These are phyloP conservation scores for Cladorrhinum sp. DNA, from an alignment of 2,329 filamentous ascomycete species.

Conservation along the genomic window DNA sequence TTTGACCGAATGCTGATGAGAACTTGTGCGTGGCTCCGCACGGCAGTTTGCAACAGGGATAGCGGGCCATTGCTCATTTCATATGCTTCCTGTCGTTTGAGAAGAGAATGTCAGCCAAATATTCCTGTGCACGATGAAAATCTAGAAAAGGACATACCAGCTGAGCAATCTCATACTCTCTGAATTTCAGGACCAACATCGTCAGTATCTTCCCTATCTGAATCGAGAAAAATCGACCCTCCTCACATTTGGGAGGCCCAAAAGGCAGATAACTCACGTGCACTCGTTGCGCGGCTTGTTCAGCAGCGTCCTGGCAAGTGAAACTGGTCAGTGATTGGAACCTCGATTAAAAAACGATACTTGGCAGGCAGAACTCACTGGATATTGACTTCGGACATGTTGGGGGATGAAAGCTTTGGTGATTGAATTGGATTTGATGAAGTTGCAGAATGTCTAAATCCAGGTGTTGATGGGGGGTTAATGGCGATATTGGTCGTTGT, in stretches of 20 bases:
- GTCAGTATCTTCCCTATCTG: conserved; percentile 3
- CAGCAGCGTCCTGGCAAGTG: conserved; percentile 23
- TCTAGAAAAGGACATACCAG: conserved; percentile 38
- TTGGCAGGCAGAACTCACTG: conserved; percentile 50
- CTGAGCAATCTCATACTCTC: conserved; percentile 86
- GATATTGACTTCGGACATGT: conserved; percentile 68
- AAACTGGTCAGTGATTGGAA: conserved; percentile 9
- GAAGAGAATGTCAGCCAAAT: conserved; percentile 39
- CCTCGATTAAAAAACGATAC: neutral
- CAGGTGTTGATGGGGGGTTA: conserved; percentile 6
- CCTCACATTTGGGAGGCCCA: too few species aligned
- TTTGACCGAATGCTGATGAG: conserved; percentile 98
- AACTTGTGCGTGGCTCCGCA: conserved; percentile 90
- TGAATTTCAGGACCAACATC: conserved; percentile 35
- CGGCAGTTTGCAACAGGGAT: conserved; percentile 94
- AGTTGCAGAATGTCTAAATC: neutral
- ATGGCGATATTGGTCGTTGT: too few species aligned
- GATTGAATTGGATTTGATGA: conserved; percentile 8
- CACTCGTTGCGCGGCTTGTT: conserved; percentile 29
- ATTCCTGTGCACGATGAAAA: conserved; percentile 40
- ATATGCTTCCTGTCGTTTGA: conserved; percentile 19
- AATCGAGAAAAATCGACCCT: neutral
- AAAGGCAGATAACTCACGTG: conserved; percentile 22
- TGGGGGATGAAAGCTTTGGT: conserved; percentile 24
- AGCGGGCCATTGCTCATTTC: conserved; percentile 66